These are phyloP conservation scores for Aspergillus egyptiacus DNA, from an alignment of 495 filamentous ascomycete species.

Conservation along the genomic window DNA sequence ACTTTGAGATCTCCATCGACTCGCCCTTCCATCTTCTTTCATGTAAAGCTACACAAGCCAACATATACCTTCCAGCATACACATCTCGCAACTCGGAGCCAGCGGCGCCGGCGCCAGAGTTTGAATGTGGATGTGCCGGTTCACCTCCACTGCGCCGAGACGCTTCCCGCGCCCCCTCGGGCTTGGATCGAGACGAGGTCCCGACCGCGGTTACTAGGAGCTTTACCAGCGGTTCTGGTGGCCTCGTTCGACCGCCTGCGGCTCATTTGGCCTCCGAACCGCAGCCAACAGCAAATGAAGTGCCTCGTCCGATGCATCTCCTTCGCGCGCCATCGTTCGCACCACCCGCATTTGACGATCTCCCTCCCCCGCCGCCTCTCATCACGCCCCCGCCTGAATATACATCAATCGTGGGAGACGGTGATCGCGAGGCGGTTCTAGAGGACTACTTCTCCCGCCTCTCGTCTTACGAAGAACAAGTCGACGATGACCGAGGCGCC, in stretches of 20 bases:
- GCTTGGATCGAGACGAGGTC: conserved; percentile 23
- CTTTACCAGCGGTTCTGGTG: conserved; percentile 42
- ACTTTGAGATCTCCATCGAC: conserved; percentile 99
- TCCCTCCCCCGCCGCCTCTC: conserved; percentile 76
- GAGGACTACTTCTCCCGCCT: conserved; percentile 85
- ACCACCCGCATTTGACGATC: conserved; percentile 84
- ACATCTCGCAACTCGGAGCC: conserved; percentile 52
- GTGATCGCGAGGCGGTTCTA: conserved; percentile 65
- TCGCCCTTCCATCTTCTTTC: conserved; percentile 94
- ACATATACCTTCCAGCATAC: conserved; percentile 85
- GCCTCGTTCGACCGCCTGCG: conserved; percentile 41
- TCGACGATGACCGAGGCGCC: conserved; percentile 47
- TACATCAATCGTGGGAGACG: conserved; percentile 72
- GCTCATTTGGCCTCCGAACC: conserved; percentile 44
- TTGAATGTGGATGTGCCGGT: conserved; percentile 74
- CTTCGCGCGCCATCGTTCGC: conserved; percentile 83
- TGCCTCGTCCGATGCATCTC: conserved; percentile 74
- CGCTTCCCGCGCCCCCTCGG: conserved; percentile 35
- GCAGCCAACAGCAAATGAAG: neutral
- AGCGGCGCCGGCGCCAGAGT: conserved; percentile 42
- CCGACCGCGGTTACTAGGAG: conserved; percentile 31
- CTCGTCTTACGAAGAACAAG: conserved; percentile 51
- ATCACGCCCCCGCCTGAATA: conserved; percentile 87
- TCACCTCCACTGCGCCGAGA: conserved; percentile 41
- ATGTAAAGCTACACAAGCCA: conserved; percentile 86